Conservation (phyloP, 1,284 basidiomycete genomes). For the Ustilago trichophora region DNA sequence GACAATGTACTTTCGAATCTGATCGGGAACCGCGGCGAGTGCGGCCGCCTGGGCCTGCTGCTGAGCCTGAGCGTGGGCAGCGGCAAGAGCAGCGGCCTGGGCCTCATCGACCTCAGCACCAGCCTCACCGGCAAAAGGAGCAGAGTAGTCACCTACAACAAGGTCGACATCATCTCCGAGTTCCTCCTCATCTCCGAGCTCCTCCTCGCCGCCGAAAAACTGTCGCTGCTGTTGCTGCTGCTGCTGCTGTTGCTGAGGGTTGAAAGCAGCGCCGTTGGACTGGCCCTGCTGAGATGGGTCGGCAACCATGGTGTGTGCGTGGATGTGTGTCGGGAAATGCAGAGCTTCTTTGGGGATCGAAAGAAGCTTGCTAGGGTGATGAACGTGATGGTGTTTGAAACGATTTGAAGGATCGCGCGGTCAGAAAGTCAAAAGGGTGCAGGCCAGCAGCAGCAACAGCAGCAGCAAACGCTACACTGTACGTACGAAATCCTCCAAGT, state of each 20-base stretch:
- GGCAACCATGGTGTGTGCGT: conserved; percentile 27
- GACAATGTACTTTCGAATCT: conserved; percentile 64
- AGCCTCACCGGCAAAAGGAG: conserved; percentile 23
- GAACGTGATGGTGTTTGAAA: conserved; percentile 1
- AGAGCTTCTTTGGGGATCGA: conserved; percentile 31
- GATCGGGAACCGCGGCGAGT: conserved; percentile 62
- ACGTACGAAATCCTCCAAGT: too few species aligned
- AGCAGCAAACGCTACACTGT: too few species aligned
- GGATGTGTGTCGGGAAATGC: conserved; percentile 2
- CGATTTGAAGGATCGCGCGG: neutral
- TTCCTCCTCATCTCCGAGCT: conserved; percentile 51
- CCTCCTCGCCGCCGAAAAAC: conserved; percentile 52
- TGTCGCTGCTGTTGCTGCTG: conserved; percentile 48
- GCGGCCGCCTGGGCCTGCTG: conserved; percentile 59
- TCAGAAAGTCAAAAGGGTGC: neutral
- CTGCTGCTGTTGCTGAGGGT: conserved; percentile 18
- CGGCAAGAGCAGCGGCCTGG: conserved; percentile 51
- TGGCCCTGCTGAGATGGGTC: conserved; percentile 40
- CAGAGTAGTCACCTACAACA: conserved; percentile 45
- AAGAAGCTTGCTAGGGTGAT: conserved; percentile 31
- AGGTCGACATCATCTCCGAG: conserved; percentile 55
- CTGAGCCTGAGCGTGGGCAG: conserved; percentile 55
- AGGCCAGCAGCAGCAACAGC: too few species aligned
- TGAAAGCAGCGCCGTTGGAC: conserved; percentile 26
- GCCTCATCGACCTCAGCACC: conserved; percentile 43